Conservation (phyloP, 1,139 yeast genomes). For the Diutina rugosa region DNA sequence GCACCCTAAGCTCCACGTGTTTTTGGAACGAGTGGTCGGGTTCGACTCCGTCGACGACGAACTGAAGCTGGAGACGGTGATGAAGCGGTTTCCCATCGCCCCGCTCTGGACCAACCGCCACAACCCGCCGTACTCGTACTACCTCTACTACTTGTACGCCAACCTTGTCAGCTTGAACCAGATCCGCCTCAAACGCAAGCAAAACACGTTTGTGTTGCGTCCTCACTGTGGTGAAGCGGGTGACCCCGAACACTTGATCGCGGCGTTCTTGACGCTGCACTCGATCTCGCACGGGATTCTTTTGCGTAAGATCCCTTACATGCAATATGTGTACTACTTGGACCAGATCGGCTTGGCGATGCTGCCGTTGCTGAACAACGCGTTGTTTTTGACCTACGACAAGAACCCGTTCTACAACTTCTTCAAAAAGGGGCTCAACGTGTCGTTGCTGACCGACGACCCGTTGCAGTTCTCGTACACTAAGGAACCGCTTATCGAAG, state of each 20-base stretch:
- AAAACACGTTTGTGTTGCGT: conserved; percentile 80
- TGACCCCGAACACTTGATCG: conserved; percentile 90
- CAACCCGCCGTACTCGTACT: conserved; percentile 97
- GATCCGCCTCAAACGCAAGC: conserved; percentile 62
- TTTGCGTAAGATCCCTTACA: conserved; percentile 83
- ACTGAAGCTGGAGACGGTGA: conserved; percentile 74
- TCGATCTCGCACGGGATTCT: conserved; percentile 93
- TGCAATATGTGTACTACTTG: conserved; percentile 83
- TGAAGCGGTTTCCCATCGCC: conserved; percentile 77
- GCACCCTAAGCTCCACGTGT: conserved; percentile 81
- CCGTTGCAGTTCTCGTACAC: conserved; percentile 87
- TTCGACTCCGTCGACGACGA: conserved; percentile 98
- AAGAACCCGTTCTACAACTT: conserved; percentile 85
- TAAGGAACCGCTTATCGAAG: conserved; percentile 95
- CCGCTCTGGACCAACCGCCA: conserved; percentile 60
- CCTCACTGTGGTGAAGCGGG: conserved; percentile 99
- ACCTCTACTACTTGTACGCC: conserved; percentile 77
- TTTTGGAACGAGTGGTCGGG: conserved; percentile 89
- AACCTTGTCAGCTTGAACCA: conserved; percentile 77
- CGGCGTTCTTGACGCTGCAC: conserved; percentile 82
- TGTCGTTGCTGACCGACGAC: conserved; percentile 69
- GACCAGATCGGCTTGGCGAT: conserved; percentile 97
- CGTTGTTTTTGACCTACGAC: conserved; percentile 87
- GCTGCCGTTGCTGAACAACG: conserved; percentile 96
- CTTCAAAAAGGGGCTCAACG: conserved; percentile 87